phyloP scores from a whole-genome alignment of 257 asterid genomes.

The Ophiorrhiza pumila region DNA sequence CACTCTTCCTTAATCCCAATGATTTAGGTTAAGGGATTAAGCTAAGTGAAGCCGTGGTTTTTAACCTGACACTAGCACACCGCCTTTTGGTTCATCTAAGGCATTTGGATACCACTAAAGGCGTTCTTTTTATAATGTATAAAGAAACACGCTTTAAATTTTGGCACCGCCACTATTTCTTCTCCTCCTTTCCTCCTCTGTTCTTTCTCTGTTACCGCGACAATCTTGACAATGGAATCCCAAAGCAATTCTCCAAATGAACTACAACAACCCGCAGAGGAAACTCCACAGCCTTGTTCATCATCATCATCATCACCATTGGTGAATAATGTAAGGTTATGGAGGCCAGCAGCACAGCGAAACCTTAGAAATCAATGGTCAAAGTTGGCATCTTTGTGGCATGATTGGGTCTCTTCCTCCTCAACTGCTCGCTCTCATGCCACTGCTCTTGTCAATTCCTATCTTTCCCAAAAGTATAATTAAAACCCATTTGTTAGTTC shows the following conservation, averaged over 20 bases:
- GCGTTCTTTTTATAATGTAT: not conserved
- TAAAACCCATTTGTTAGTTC: too few relatives aligned
- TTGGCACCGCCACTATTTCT: not conserved
- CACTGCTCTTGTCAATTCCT: slow-evolving; percentile 62
- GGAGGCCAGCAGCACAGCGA: slow-evolving; percentile 88
- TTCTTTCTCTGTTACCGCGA: not conserved
- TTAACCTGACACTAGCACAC: too few relatives aligned
- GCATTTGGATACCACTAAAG: not conserved
- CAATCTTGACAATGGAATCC: slow-evolving; percentile 5
- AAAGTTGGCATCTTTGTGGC: slow-evolving; percentile 51
- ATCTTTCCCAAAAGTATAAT: slow-evolving; percentile 62
- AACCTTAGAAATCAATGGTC: slow-evolving; percentile 90
- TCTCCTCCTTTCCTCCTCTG: not conserved
- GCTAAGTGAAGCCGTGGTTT: too few relatives aligned
- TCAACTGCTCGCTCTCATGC: slow-evolving; percentile 69
- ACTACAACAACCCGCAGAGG: not conserved
- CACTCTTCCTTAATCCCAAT: too few relatives aligned
- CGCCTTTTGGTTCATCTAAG: too few relatives aligned
- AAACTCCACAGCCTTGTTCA: slow-evolving; percentile 24
- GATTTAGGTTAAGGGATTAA: too few relatives aligned
- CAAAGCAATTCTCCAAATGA: not conserved
- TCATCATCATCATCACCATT: slow-evolving; percentile 32
- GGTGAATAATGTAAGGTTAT: slow-evolving; percentile 42
- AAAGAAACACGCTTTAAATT: not conserved
- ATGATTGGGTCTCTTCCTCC: slow-evolving; percentile 62